Evolutionary conservation across 495 filamentous ascomycete genomes (phyloP), one percentile per base, ranked within the genome.

Genomic region (Amniculicola lignicola): DNA sequence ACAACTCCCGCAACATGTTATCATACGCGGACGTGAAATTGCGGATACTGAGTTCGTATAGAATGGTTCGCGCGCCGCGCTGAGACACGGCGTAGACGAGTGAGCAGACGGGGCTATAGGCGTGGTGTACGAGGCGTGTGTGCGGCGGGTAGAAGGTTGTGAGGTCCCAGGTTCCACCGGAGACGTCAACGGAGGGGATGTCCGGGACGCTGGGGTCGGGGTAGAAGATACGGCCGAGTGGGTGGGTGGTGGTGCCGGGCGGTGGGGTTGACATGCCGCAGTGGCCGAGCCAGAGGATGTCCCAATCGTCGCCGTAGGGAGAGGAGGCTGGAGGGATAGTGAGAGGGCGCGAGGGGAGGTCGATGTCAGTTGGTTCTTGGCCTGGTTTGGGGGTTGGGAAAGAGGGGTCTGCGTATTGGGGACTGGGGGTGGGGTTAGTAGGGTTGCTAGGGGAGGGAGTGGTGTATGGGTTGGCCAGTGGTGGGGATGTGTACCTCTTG

Each of bases 231-330:
- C 38, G 33, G 12, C 49, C 63, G 9, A 50, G 12, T 62, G 62
- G 16, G 63, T 62, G 47, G 47, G 7, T 9, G 21, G 10, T n/a
- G 3, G 33, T 39, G 7, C 3, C 4, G 6, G 63, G 61, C 3
- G 62, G 65, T 23, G 31, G 41, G 53, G 56, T 82, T 75, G 3
- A 7, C 47, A 45, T 54, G 42, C 50, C 50, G 50, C 50, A 54
- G 39, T 54, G 50, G 22, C 50, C 50, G 35, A 54, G 39, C 50
- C 50, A 54, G 50, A 54, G 50, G 38, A 54, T 11, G 24, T 54
- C 50, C 80, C 79, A 83, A 51, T 76, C 70, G 31, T 78, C 75
- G 28, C 79, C 80, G 45, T 82, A 83, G 1, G 80, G 79, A 1
- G 77, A 76, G 14, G 68, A 43, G 22, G 67, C 67, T 1, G 66